Percentiles rank a stretch among this genome's conserved stretches.
phyloP scores from a whole-genome alignment of 208 protist genomes.

The Trypanosoma congolense region DNA sequence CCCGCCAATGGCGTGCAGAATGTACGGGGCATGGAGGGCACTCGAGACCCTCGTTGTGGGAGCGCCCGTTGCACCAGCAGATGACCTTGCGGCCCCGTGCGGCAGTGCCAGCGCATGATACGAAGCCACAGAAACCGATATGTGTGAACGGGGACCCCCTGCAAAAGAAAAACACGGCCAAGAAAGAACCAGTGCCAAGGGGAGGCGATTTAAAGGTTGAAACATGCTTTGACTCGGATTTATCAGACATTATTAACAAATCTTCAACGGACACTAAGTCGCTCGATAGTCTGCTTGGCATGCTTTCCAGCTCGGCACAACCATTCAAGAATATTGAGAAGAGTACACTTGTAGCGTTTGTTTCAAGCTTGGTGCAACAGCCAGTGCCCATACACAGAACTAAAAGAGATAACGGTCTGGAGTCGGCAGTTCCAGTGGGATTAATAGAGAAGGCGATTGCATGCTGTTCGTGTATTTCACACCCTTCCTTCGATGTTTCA shows the following conservation, averaged over 20 bases:
- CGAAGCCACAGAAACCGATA: not conserved
- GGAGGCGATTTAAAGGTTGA: constrained; percentile 1
- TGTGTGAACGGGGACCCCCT: not conserved
- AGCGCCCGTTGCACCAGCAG: constrained; percentile 4
- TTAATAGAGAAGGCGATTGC: constrained; percentile 28
- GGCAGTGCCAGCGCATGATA: not conserved
- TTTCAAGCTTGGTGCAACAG: constrained; percentile 18
- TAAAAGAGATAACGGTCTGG: not conserved
- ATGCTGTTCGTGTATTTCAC: constrained; percentile 44
- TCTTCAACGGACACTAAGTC: constrained; percentile 7
- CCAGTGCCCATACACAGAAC: not conserved
- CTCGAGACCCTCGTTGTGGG: constrained; percentile 17
- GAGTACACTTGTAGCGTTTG: constrained; percentile 20
- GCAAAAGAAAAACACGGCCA: not conserved
- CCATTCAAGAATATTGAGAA: constrained; percentile 33
- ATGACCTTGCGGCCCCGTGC: constrained; percentile 28
- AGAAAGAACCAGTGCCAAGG: not conserved
- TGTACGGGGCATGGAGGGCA: not conserved
- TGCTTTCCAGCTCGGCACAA: constrained; percentile 30
- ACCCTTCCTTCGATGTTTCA: constrained; percentile 43
- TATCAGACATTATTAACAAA: constrained; percentile 14
- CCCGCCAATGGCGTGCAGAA: constrained; percentile 6
- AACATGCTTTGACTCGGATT: not conserved
- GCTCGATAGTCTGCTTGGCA: constrained; percentile 24
- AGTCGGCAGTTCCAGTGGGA: not conserved